Percentiles rank a stretch among this genome's conserved stretches.
phyloP scores from a whole-genome alignment of 768 basidiomycete species.

The Neoboletus brunneissimus region DNA sequence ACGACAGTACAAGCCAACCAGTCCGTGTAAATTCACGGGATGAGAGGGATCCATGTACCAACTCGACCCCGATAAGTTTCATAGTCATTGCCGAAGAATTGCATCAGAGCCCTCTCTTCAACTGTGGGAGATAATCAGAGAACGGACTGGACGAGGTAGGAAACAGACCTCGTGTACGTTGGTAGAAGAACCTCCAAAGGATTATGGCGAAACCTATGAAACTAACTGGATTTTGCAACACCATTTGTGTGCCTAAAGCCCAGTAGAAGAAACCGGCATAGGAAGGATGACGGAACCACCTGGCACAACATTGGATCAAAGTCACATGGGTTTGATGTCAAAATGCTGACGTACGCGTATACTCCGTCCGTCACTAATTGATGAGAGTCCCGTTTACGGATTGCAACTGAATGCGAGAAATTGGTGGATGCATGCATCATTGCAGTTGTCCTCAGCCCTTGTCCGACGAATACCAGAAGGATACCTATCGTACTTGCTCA shows the following conservation, averaged over 20 bases:
- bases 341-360: slow-evolving; percentile 63
- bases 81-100: slow-evolving; percentile 91
- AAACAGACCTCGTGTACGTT: slow-evolving; percentile 70
- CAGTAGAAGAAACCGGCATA: slow-evolving; percentile 98
- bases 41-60: slow-evolving; percentile 86
- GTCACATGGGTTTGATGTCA: background rate
- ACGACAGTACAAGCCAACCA: background rate
- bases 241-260: slow-evolving; percentile 91
- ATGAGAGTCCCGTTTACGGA: slow-evolving; percentile 70
- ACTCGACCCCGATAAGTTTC: slow-evolving; percentile 69
- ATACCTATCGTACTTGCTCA: slow-evolving; percentile 48
- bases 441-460: slow-evolving; percentile 79
- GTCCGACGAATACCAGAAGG: slow-evolving; percentile 61
- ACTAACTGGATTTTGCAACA: slow-evolving; percentile 82
- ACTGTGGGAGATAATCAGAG: slow-evolving; percentile 41
- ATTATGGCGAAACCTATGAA: slow-evolving; percentile 63
- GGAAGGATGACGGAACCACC: slow-evolving; percentile 83
- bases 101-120: slow-evolving; percentile 76
- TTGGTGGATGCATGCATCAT: slow-evolving; percentile 95
- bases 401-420: slow-evolving; percentile 88
- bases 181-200: slow-evolving; percentile 85
- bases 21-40: slow-evolving; percentile 46
- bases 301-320: background rate
- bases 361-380: slow-evolving; percentile 84
- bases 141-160: background rate